A percentile compares a stretch with the other conserved stretches of the same genome.
Evolutionary conservation across 2,329 filamentous ascomycete genomes (phyloP).

Genomic region (Penicillium sp.): DNA sequence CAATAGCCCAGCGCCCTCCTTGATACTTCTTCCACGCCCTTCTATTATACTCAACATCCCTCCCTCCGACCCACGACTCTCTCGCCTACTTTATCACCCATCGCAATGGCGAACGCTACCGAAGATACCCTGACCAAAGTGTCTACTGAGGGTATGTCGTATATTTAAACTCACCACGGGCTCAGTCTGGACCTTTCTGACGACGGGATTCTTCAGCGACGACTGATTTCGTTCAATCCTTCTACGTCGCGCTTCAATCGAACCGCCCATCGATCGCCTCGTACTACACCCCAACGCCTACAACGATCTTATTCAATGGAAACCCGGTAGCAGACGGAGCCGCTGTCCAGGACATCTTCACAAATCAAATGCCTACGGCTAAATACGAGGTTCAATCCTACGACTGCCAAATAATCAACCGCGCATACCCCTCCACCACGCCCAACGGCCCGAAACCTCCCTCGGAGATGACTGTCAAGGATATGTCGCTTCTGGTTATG

Average conservation of each 20-base stretch:
- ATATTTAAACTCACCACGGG: not conserved
- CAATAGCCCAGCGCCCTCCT: no score
- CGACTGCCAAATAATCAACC: constrained; percentile 79
- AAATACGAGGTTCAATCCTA: constrained; percentile 76
- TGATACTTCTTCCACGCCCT: no score
- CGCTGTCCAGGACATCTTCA: constrained; percentile 71
- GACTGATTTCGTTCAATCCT: constrained; percentile 71
- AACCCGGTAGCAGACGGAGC: constrained; percentile 64
- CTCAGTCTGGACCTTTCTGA: not conserved
- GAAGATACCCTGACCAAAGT: constrained; percentile 46
- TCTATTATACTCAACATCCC: not conserved
- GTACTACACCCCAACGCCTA: constrained; percentile 69
- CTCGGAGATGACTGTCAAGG: constrained; percentile 53
- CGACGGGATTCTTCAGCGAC: constrained; percentile 59
- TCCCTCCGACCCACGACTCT: no score
- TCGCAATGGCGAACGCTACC: constrained; percentile 35
- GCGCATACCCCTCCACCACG: constrained; percentile 64
- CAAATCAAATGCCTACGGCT: constrained; percentile 64
- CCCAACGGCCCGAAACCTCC: constrained; percentile 39
- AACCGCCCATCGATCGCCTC: constrained; percentile 60
- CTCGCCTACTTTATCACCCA: not conserved
- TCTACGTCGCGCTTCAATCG: constrained; percentile 74
- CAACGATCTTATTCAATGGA: constrained; percentile 82
- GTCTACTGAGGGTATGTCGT: constrained; percentile 47
- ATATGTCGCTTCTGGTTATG: constrained; percentile 73